Evolutionary conservation across 305 asterid genomes (phyloP).

Genomic region (Andrographis paniculata): DNA sequence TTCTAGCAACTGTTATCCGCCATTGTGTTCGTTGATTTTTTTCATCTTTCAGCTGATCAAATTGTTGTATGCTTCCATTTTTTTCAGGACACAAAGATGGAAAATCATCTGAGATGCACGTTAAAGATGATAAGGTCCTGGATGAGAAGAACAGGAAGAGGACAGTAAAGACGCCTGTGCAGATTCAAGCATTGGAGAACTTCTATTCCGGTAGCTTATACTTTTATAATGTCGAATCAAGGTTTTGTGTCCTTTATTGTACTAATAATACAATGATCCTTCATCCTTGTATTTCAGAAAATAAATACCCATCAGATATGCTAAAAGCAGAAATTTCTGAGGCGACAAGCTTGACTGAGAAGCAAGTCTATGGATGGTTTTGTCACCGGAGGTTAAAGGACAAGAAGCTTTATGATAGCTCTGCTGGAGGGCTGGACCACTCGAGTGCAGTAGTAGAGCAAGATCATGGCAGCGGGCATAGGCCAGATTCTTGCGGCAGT

Average conservation of each 20-base stretch:
- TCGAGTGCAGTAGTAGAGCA: constrained; percentile 60
- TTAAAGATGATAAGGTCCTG: constrained; percentile 49
- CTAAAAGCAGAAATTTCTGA: constrained; percentile 55
- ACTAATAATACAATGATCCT: neutral
- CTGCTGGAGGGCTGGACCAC: constrained; percentile 47
- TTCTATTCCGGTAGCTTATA: constrained; percentile 30
- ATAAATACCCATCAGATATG: constrained; percentile 60
- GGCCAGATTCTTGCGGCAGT: constrained; percentile 88
- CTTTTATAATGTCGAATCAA: constrained; percentile 3
- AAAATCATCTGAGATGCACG: constrained; percentile 42
- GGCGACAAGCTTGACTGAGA: constrained; percentile 69
- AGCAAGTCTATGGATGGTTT: constrained; percentile 89
- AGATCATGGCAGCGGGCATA: constrained; percentile 67
- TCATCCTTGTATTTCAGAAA: constrained; percentile 35
- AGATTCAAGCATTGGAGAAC: constrained; percentile 62
- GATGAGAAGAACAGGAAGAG: constrained; percentile 53
- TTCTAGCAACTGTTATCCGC: neutral
- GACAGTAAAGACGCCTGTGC: constrained; percentile 61
- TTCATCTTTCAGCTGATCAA: constrained; percentile 15
- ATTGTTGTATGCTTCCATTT: constrained; percentile 9
- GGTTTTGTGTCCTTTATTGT: neutral
- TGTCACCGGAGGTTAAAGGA: constrained; percentile 85
- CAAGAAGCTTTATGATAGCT: constrained; percentile 35
- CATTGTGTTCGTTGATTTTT: constrained; percentile 4
- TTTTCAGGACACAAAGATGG: constrained; percentile 12